phyloP scores from a whole-genome alignment of 1,284 basidiomycete genomes.

The Pterulicium gracile region DNA sequence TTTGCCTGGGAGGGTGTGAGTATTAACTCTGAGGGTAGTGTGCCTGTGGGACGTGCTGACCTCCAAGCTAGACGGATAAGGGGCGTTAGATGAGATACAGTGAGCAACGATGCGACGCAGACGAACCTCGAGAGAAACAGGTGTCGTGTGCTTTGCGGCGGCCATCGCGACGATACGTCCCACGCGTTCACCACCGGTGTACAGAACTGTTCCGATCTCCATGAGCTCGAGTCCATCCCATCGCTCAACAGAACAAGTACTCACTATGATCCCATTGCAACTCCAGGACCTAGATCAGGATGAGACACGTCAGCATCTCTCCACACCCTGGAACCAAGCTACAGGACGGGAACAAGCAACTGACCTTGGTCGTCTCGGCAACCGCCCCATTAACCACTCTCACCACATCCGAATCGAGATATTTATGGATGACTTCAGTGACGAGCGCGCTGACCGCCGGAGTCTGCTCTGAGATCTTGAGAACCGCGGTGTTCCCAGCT shows the following conservation, averaged over 20 bases:
- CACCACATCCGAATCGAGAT: slow-evolving; percentile 68
- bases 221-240: slow-evolving; percentile 1
- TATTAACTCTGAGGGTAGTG: background rate
- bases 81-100: background rate
- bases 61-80: slow-evolving; percentile 1
- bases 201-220: slow-evolving; percentile 36
- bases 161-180: slow-evolving; percentile 74
- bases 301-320: too few species aligned
- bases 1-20: slow-evolving; percentile 29
- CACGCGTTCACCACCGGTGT: slow-evolving; percentile 61
- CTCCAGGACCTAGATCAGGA: slow-evolving; percentile 51
- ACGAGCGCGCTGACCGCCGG: slow-evolving; percentile 58
- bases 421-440: slow-evolving; percentile 67
- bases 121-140: slow-evolving; percentile 66
- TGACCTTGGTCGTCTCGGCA: slow-evolving; percentile 62
- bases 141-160: slow-evolving; percentile 80
- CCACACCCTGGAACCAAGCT: background rate
- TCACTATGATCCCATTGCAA: slow-evolving; percentile 81
- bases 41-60: background rate
- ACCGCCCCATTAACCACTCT: slow-evolving; percentile 71
- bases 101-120: background rate
- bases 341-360: background rate
- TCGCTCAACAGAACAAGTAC: slow-evolving; percentile 17
- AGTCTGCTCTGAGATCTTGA: slow-evolving; percentile 81
- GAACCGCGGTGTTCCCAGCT: slow-evolving; percentile 63